These are phyloP conservation scores for Immersiporthe knoxdaviesiana DNA, from an alignment of 2,329 filamentous ascomycete genomes.

Conservation along the genomic window DNA sequence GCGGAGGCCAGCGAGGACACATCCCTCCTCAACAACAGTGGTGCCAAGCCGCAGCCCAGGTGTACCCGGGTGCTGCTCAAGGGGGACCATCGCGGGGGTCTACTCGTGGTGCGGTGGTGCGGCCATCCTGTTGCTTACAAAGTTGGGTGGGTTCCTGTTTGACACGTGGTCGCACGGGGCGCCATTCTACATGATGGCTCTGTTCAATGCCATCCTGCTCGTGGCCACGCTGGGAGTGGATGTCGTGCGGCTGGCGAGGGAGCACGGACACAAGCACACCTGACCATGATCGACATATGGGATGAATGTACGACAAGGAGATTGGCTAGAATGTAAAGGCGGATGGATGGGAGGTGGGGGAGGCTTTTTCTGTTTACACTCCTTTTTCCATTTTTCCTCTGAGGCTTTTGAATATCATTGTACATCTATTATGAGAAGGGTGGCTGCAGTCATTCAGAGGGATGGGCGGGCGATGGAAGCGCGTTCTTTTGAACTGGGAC, in stretches of 20 bases:
- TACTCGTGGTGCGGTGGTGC: conserved; percentile 90
- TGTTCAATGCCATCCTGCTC: conserved; percentile 78
- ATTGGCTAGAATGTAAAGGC: conserved; percentile 4
- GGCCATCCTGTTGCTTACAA: conserved; percentile 89
- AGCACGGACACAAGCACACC: conserved; percentile 12
- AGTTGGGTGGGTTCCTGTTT: conserved; percentile 85
- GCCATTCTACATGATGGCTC: conserved; percentile 93
- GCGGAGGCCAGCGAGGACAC: conserved; percentile 37
- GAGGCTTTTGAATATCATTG: background rate
- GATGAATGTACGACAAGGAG: background rate
- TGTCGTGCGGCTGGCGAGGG: conserved; percentile 35
- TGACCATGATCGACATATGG: background rate
- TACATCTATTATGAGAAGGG: background rate
- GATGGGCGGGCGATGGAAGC: conserved; percentile 4
- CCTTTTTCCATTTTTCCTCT: background rate
- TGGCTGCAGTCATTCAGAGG: background rate
- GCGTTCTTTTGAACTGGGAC: conserved; percentile 1
- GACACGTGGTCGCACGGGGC: conserved; percentile 74
- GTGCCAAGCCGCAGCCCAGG: conserved; percentile 23
- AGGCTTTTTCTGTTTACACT: background rate
- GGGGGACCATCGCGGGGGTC: conserved; percentile 89
- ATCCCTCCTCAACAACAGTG: conserved; percentile 41
- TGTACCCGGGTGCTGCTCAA: conserved; percentile 68
- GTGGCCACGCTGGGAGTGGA: conserved; percentile 58
- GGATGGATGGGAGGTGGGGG: too few relatives aligned